These are phyloP conservation scores for Tylopilus intermedius DNA, from an alignment of 768 basidiomycete genomes.

Conservation along the genomic window DNA sequence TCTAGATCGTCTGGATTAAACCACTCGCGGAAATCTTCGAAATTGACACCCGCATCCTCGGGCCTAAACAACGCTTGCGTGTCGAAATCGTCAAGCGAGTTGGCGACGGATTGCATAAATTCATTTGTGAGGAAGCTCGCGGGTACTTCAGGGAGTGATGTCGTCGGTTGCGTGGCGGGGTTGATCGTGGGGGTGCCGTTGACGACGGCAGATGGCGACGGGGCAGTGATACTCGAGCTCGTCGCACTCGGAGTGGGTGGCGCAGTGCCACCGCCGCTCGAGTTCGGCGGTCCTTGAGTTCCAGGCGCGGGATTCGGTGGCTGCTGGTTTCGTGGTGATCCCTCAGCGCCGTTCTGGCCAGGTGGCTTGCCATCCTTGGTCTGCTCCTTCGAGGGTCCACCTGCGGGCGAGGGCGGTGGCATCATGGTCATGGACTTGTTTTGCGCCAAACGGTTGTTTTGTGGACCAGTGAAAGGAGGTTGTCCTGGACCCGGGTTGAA, in stretches of 20 bases:
- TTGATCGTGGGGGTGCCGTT: conserved; percentile 30
- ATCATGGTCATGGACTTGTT: conserved; percentile 42
- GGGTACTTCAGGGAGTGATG: conserved; percentile 27
- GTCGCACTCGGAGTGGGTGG: conserved; percentile 36
- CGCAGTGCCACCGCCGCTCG: conserved; percentile 23
- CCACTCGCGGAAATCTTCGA: conserved; percentile 76
- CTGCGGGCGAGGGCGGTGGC: conserved; percentile 49
- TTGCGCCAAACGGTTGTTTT: conserved; percentile 30
- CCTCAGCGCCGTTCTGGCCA: conserved; percentile 27
- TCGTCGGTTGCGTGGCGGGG: conserved; percentile 21
- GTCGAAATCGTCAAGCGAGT: conserved; percentile 38
- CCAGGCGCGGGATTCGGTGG: conserved; percentile 25
- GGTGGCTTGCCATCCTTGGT: conserved; percentile 33
- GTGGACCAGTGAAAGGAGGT: conserved; percentile 30
- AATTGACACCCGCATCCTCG: conserved; percentile 49
- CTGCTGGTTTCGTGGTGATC: conserved; percentile 42
- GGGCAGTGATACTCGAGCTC: conserved; percentile 32
- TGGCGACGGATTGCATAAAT: conserved; percentile 43
- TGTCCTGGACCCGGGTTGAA: conserved; percentile 36
- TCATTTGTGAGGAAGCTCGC: conserved; percentile 28
- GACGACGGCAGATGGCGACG: conserved; percentile 35
- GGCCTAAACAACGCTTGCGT: conserved; percentile 35
- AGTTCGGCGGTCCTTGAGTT: conserved; percentile 21
- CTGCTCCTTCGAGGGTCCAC: conserved; percentile 29
- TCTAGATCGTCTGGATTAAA: conserved; percentile 52